Conservation (phyloP, 1,284 basidiomycete genomes). For the Ustilago lituana region DNA sequence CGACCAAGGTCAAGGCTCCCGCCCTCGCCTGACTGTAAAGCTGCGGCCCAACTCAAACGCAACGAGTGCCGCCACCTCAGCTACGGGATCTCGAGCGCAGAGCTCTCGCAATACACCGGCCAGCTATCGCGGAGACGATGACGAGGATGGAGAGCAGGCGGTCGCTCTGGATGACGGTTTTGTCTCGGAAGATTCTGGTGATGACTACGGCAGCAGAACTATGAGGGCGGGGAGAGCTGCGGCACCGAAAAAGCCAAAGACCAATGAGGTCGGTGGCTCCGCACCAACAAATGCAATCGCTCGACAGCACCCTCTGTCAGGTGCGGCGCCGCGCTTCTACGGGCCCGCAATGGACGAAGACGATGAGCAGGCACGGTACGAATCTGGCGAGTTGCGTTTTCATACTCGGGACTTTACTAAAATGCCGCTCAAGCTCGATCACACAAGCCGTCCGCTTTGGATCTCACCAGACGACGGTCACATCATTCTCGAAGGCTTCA, state of each 20-base stretch:
- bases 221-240: conserved; percentile 5
- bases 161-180: conserved; percentile 39
- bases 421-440: conserved; percentile 64
- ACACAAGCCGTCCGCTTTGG: conserved; percentile 63
- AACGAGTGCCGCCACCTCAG: conserved; percentile 25
- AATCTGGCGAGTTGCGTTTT: conserved; percentile 74
- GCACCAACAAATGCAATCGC: conserved; percentile 13
- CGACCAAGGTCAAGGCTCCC: conserved; percentile 19
- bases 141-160: conserved; percentile 29
- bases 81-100: conserved; percentile 31
- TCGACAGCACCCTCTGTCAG: conserved; percentile 45
- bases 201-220: conserved; percentile 32
- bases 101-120: conserved; percentile 23
- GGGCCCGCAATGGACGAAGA: conserved; percentile 42
- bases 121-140: conserved; percentile 17
- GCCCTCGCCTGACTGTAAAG: conserved; percentile 44
- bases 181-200: conserved; percentile 46
- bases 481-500: conserved; percentile 67
- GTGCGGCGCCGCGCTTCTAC: conserved; percentile 42
- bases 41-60: conserved; percentile 33
- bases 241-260: conserved; percentile 14
- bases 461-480: conserved; percentile 65
- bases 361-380: conserved; percentile 37
- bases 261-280: neutral
- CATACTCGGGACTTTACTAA: conserved; percentile 70